A percentile compares a stretch with the other conserved stretches of the same genome.
phyloP scores from a whole-genome alignment of 1,139 yeast genomes.

The Hansenula lynferdii region DNA sequence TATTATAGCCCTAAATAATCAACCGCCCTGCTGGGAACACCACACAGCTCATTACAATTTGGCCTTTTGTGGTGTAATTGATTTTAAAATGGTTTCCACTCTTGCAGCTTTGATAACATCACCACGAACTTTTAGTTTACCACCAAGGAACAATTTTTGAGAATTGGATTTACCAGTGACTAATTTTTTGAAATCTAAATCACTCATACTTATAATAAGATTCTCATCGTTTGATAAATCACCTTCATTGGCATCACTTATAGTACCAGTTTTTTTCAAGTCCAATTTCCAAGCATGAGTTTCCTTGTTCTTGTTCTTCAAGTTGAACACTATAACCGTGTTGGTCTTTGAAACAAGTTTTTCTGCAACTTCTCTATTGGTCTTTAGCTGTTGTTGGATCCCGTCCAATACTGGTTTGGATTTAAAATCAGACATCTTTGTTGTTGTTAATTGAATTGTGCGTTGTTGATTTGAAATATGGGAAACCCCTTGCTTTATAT shows the following conservation, averaged over 20 bases:
- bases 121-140: conserved; percentile 82
- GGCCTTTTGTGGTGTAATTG: conserved; percentile 50
- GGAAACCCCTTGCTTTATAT: no score
- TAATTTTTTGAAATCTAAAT: conserved; percentile 59
- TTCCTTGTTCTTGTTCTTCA: conserved; percentile 64
- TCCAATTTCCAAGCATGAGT: conserved; percentile 69
- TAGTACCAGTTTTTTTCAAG: conserved; percentile 58
- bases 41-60: conserved; percentile 32
- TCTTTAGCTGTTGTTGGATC: conserved; percentile 6
- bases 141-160: conserved; percentile 79
- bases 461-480: no score
- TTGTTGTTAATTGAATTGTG: background rate
- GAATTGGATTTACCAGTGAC: conserved; percentile 79
- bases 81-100: conserved; percentile 68
- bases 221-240: conserved; percentile 52
- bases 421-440: conserved; percentile 2
- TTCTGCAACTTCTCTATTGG: background rate
- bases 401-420: conserved; percentile 3
- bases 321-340: conserved; percentile 62
- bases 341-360: conserved; percentile 35
- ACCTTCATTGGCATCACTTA: conserved; percentile 44
- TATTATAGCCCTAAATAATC: no score
- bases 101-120: conserved; percentile 87
- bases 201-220: conserved; percentile 60
- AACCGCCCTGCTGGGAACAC: no score